Conservation (phyloP, 306 rosid genomes). For the Hippophae gyantsensis region DNA sequence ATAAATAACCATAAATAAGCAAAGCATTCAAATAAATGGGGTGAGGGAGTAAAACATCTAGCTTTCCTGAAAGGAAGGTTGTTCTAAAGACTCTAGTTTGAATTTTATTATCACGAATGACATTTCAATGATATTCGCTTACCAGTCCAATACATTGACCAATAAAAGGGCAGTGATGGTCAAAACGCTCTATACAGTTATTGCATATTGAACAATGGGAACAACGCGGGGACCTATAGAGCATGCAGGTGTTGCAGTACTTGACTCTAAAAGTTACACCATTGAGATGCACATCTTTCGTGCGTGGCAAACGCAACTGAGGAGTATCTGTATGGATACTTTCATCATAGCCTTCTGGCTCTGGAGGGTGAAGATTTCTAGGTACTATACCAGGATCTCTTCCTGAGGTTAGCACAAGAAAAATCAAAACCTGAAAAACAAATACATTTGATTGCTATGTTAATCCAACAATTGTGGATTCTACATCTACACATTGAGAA, state of each 20-base stretch:
- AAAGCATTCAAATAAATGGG: too few species aligned
- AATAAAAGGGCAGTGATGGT: constrained; percentile 37
- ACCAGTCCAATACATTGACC: constrained; percentile 37
- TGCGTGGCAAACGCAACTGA: constrained; percentile 16
- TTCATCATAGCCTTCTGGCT: constrained; percentile 27
- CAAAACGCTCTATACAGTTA: constrained; percentile 29
- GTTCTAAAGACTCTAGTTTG: too few species aligned
- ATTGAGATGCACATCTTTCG: constrained; percentile 24
- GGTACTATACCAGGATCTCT: constrained; percentile 35
- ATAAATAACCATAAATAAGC: too few species aligned
- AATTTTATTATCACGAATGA: not conserved
- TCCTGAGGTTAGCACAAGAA: constrained; percentile 27
- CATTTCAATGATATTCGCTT: not conserved
- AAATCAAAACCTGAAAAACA: constrained; percentile 20
- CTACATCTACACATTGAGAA: too few species aligned
- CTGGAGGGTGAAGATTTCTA: constrained; percentile 30
- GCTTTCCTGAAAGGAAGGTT: too few species aligned
- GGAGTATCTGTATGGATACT: constrained; percentile 16
- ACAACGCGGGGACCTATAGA: constrained; percentile 32
- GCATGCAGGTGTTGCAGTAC: constrained; percentile 35
- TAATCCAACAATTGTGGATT: too few species aligned
- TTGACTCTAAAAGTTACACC: constrained; percentile 24
- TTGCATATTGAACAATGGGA: constrained; percentile 36
- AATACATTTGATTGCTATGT: too few species aligned
- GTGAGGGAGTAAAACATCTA: too few species aligned